Evolutionary conservation across 768 basidiomycete species (phyloP), one percentile per base, ranked within the genome.

Genomic region (Suillus fuscotomentosus): DNA sequence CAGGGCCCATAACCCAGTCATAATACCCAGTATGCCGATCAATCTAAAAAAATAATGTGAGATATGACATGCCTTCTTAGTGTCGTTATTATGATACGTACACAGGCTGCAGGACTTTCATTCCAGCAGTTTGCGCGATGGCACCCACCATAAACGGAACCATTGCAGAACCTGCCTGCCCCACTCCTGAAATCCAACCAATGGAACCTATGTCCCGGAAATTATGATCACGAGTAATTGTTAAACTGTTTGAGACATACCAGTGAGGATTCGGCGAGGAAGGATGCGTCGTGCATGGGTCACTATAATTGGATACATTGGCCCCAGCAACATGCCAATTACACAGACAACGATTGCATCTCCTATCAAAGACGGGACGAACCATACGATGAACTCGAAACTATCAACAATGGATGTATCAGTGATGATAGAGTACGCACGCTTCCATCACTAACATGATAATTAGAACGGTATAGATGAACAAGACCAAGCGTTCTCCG

Each of bases 131-230:
- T 31, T 81, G 80, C 7, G 91, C 84, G 31, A 93, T 82, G 2
- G 86, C 82, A 27, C 91, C 90, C 1, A 88, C 88, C 65, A 91
- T 81, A 68, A 93, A 91, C 0, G 92, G 91, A 5, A 92, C 70
- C 8, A 89, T 66, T 0, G 91, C 91, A 48, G 86, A 86, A 20
- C 91, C 91, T 3, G 89, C 86, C 70, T 89, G 87, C 0, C 91
- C 90, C 39, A 86, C 82, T 5, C 84, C 86, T 7, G 86, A 86
- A 38, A 88, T 86, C 87, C 87, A 89, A 10, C 88, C 88, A 42
- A 89, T 86, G 13, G 86, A 81, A 27, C 82, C 85, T 53, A 81
- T 38, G 55, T 24, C 10, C 39, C 38, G 11, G 3, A 20, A 5
- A n/a, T 7, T 31, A 31, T 31, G 31, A 31, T 31, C 31, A 31